These are phyloP conservation scores for Fraxinus cuspidata DNA, from an alignment of 257 asterid genomes.

Conservation along the genomic window DNA sequence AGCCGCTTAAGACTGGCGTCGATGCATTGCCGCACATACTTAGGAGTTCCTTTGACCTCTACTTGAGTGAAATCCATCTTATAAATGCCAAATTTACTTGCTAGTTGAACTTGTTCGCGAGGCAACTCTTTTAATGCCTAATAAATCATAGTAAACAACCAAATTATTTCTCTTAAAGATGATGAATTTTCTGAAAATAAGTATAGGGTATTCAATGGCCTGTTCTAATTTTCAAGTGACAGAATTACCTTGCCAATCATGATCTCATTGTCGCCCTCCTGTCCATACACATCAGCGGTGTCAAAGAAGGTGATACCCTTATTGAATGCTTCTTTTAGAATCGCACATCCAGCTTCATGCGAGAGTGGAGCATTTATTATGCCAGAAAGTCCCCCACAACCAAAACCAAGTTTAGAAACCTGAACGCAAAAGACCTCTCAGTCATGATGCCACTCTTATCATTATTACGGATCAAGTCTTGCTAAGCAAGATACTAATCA, in stretches of 20 bases:
- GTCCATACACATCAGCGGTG: conserved; percentile 49
- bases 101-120: conserved; percentile 38
- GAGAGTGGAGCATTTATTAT: conserved; percentile 48
- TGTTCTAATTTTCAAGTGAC: background rate
- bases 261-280: conserved; percentile 40
- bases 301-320: conserved; percentile 59
- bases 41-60: conserved; percentile 32
- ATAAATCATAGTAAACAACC: background rate
- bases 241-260: conserved; percentile 54
- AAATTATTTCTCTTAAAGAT: background rate
- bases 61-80: background rate
- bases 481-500: background rate
- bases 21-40: conserved; percentile 47
- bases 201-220: background rate
- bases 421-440: conserved; percentile 4
- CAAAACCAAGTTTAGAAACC: conserved; percentile 58
- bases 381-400: conserved; percentile 59
- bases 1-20: conserved; percentile 57
- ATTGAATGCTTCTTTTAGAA: conserved; percentile 44
- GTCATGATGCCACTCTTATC: background rate
- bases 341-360: conserved; percentile 42
- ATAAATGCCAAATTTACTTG: conserved; percentile 39
- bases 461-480: background rate
- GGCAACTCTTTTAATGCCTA: conserved; percentile 43
- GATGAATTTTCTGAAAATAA: background rate